Evolutionary conservation across 2,329 filamentous ascomycete genomes (phyloP).

Genomic region (Penicillium sp.): DNA sequence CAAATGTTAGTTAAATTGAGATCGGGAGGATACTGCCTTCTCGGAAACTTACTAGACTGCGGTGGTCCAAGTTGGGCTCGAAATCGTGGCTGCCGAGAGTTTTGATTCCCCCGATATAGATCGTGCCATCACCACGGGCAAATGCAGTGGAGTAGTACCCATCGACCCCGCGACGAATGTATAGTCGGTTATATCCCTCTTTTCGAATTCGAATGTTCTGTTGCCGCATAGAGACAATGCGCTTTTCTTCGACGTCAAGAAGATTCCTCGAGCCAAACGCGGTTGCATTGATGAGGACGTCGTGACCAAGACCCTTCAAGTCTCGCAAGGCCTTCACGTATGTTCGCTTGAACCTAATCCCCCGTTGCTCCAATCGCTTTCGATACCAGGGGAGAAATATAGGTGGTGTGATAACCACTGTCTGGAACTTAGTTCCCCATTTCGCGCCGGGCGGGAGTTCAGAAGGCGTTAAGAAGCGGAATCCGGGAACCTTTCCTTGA

Average conservation of each 20-base stretch:
- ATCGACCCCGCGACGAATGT: neutral
- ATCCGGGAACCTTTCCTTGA: conserved; percentile 20
- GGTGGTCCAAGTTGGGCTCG: neutral
- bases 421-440: neutral
- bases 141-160: conserved; percentile 9
- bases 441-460: neutral
- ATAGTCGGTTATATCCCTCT: neutral
- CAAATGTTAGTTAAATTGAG: neutral
- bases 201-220: conserved; percentile 17
- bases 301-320: conserved; percentile 19
- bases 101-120: conserved; percentile 10
- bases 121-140: conserved; percentile 9
- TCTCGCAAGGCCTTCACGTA: conserved; percentile 21
- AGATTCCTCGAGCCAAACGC: conserved; percentile 20
- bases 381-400: neutral
- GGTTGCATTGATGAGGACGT: conserved; percentile 29
- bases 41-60: neutral
- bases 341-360: conserved; percentile 22
- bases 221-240: conserved; percentile 18
- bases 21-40: too few relatives aligned
- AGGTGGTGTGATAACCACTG: neutral
- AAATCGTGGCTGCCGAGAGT: neutral
- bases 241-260: conserved; percentile 17
- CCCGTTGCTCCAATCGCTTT: conserved; percentile 6
- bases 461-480: neutral